Percentiles rank a stretch among this genome's conserved stretches.
These are phyloP conservation scores for Saxophila tyrrhenica DNA, from an alignment of 495 filamentous ascomycete genomes.

Conservation along the genomic window DNA sequence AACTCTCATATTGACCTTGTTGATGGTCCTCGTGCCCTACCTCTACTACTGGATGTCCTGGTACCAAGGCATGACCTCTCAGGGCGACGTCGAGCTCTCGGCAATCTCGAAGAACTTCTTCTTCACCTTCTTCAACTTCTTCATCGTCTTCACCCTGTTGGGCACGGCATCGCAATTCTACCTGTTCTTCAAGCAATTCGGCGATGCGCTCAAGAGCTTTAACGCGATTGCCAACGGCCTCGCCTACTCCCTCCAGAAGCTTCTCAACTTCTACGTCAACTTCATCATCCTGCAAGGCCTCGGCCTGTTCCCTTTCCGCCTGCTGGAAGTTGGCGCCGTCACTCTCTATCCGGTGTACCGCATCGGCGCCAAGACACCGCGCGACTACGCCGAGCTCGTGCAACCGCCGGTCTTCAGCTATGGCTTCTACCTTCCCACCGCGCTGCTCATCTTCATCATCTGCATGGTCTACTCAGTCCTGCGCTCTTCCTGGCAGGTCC, in stretches of 20 bases:
- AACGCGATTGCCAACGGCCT: constrained; percentile 64
- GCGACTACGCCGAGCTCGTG: constrained; percentile 76
- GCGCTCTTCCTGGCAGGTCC: constrained; percentile 67
- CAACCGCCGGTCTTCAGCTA: constrained; percentile 87
- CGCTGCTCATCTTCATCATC: constrained; percentile 82
- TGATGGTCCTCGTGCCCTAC: constrained; percentile 84
- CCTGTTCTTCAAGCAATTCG: constrained; percentile 56
- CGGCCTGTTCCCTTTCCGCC: constrained; percentile 82
- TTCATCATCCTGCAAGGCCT: constrained; percentile 88
- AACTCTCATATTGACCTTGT: constrained; percentile 67
- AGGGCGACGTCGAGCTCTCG: constrained; percentile 88
- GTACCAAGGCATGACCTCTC: constrained; percentile 83
- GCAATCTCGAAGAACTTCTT: constrained; percentile 98
- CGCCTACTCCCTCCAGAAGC: constrained; percentile 58
- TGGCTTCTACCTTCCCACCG: constrained; percentile 87
- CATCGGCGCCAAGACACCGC: constrained; percentile 72
- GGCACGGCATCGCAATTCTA: constrained; percentile 65
- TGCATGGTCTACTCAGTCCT: constrained; percentile 91
- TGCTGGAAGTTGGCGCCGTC: constrained; percentile 82
- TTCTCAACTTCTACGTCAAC: constrained; percentile 83
- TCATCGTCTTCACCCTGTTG: constrained; percentile 85
- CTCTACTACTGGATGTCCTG: constrained; percentile 60
- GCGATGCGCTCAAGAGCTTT: constrained; percentile 63
- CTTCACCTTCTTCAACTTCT: constrained; percentile 98
- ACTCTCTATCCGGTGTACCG: constrained; percentile 70